These are phyloP conservation scores for Sporopachydermia quercuum DNA, from an alignment of 805 yeast genomes.

Conservation along the genomic window DNA sequence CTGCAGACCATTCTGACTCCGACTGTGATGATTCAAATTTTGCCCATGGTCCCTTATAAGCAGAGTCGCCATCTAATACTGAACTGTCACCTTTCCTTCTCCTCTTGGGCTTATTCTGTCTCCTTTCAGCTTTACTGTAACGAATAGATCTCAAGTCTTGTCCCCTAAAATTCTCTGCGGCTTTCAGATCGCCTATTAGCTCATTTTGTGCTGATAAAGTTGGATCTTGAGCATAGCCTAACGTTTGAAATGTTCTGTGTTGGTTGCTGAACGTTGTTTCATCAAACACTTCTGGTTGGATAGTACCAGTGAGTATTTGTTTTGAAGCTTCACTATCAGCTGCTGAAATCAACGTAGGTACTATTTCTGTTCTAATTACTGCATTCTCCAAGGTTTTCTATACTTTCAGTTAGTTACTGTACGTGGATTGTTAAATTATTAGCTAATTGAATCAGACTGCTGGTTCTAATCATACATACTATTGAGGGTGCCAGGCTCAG, in stretches of 20 bases:
- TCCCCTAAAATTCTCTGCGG: conserved; percentile 13
- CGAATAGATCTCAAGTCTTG: conserved; percentile 14
- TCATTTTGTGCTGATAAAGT: conserved; percentile 5
- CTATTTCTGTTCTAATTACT: too few species aligned
- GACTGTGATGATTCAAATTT: conserved; percentile 16
- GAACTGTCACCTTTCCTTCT: conserved; percentile 25
- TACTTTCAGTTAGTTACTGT: too few species aligned
- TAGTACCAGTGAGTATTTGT: conserved; percentile 16
- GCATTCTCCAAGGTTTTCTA: too few species aligned
- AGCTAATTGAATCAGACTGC: too few species aligned
- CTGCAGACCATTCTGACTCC: conserved; percentile 7
- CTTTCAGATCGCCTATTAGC: conserved; percentile 11
- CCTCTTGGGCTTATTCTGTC: conserved; percentile 22
- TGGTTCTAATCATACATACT: too few species aligned
- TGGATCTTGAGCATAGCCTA: conserved; percentile 20
- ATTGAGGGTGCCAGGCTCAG: too few species aligned
- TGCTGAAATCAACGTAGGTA: too few species aligned
- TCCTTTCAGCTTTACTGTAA: conserved; percentile 18
- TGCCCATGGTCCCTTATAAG: conserved; percentile 56
- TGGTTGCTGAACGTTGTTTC: conserved; percentile 26
- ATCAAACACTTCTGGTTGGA: conserved; percentile 23
- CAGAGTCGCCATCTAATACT: conserved; percentile 25
- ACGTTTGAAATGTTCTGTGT: conserved; percentile 21
- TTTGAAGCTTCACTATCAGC: too few species aligned
- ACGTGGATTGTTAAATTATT: too few species aligned